Base-by-base conservation (phyloP, 2,329 filamentous ascomycete species). In the Moelleriella libera region DNA sequence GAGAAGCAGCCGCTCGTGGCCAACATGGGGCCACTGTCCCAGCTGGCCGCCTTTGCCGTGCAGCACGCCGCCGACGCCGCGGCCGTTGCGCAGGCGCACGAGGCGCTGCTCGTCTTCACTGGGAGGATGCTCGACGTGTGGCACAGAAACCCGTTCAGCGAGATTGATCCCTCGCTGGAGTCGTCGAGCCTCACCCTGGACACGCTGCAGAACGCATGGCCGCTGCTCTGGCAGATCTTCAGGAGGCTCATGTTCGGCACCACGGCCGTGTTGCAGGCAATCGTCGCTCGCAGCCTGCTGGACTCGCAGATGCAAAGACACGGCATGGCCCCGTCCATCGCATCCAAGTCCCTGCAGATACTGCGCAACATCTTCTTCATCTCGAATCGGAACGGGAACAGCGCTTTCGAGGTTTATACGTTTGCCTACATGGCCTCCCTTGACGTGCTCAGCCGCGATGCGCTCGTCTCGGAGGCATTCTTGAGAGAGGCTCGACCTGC, bases 351-450 rank as follows among this genome's bases (percentile, higher is more conserved):
- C 1, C 71, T 95, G 12, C 80, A 83, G 51, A 79, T 78, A 10
- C 74, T 95, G 9, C 80, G 87, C 30, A 83, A 86, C 56, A 67
- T 94, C 21, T 87, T 82, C 63, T 95, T 95, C 61, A 79, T 95
- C 51, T 87, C 86, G 0, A 82, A 80, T 11, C 76, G 85, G 40
- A 75, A 85, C 48, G 82, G 83, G 21, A 80, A 83, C 48, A 78
- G 76, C 51, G 75, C 79, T 1, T 94, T 94, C 57, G 86, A 89
- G 47, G 84, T 87, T 49, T 90, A 94, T 63, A 80, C 76, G 2
- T 95, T 95, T 59, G 82, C 87, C 30, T 88, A 88, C 56, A 73
- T 94, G 28, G 80, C 85, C 1, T 82, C 88, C 4, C 79, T 95
- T 52, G 89, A 96, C 62, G 80, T 88, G 40, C 73, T 95, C 5